Conservation (phyloP, 2,329 filamentous ascomycete species). For the Volutella citrinella region DNA sequence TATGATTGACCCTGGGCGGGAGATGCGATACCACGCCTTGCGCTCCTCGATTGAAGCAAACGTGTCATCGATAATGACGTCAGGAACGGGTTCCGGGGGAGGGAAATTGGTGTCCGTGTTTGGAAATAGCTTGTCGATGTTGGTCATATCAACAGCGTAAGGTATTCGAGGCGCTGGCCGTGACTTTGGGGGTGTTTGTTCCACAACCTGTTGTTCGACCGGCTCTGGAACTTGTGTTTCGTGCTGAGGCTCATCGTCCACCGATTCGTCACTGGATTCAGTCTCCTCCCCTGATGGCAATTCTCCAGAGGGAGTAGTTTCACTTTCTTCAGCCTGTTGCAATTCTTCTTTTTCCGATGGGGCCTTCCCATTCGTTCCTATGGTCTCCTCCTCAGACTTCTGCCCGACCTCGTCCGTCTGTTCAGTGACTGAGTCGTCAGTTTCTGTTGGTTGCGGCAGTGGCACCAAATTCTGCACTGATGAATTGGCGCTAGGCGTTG, state of each 20-base stretch:
- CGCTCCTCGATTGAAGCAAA: conserved; percentile 56
- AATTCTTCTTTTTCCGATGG: too few species aligned
- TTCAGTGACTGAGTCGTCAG: too few species aligned
- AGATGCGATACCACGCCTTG: conserved; percentile 64
- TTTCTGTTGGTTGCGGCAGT: too few species aligned
- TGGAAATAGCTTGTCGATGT: conserved; percentile 33
- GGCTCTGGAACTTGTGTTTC: background rate
- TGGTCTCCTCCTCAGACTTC: too few species aligned
- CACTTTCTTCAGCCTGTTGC: too few species aligned
- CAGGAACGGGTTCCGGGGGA: conserved; percentile 38
- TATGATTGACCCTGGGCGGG: conserved; percentile 56
- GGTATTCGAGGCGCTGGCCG: conserved; percentile 13
- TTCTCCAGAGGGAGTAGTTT: too few species aligned
- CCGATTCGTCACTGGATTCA: too few species aligned
- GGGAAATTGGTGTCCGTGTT: conserved; percentile 18
- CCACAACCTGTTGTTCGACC: background rate
- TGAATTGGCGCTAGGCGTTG: conserved; percentile 8
- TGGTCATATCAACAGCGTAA: conserved; percentile 32
- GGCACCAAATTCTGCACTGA: conserved; percentile 3
- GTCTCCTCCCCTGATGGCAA: too few species aligned
- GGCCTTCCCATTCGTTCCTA: too few species aligned
- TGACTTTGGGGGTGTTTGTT: background rate
- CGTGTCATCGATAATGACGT: conserved; percentile 48
- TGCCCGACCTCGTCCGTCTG: too few species aligned
- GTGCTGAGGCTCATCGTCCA: too few species aligned